phyloP scores from a whole-genome alignment of 345 rosid genomes.

The Brassica carinata region DNA sequence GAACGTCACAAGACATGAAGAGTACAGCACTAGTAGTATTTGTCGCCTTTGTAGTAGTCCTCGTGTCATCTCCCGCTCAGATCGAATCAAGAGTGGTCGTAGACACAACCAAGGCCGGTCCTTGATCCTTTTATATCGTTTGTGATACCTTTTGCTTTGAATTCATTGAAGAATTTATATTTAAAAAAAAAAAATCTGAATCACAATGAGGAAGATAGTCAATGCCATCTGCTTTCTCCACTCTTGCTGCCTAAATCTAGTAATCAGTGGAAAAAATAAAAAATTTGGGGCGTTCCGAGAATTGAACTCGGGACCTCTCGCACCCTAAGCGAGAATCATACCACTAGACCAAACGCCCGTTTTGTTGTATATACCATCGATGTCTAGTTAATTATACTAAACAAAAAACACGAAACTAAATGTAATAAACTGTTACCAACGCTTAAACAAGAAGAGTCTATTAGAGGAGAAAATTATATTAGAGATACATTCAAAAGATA shows the following conservation, averaged over 20 bases:
- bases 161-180: not conserved
- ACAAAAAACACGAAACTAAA: not conserved
- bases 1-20: not conserved
- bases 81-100: not conserved
- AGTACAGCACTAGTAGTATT: not conserved
- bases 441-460: not conserved
- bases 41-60: not conserved
- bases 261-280: not conserved
- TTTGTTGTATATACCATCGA: not conserved
- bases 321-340: slow-evolving; percentile 94
- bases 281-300: slow-evolving; percentile 64
- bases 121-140: not conserved
- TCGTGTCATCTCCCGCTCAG: not conserved
- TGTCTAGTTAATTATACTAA: not conserved
- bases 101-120: too few relatives aligned
- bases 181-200: not conserved
- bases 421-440: not conserved
- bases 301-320: slow-evolving; percentile 86
- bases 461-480: not conserved
- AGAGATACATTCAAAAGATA: not conserved
- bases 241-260: not conserved
- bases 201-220: not conserved
- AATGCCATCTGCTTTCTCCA: not conserved
- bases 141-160: not conserved
- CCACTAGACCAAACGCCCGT: slow-evolving; percentile 89